Base-by-base conservation (phyloP, 371 early-diverging fungal genomes). In the Actinomortierella ambigua region DNA sequence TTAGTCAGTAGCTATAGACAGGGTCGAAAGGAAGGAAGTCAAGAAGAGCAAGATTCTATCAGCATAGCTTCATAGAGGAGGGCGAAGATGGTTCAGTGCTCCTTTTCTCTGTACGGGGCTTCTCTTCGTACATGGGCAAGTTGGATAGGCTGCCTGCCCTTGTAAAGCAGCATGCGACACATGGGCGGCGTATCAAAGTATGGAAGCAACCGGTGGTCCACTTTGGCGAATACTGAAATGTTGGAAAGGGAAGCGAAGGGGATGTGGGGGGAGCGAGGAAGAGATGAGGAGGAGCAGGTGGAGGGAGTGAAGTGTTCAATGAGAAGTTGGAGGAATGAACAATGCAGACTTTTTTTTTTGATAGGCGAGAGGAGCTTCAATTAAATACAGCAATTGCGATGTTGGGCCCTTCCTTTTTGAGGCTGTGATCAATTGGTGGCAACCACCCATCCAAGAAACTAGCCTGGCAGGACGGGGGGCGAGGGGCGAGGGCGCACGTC, bases 151-250 rank as follows among this genome's bases (percentile, higher is more conserved):
- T 84, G 81, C 59, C 88, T 89, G 70, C 89, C 88, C 73, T 89
- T 90, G 82, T 86, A 92, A 23, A 91, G 75, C 17, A 92, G 73
- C 59, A 90, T 81, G 43, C 92, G 85, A 68, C 91, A 92, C 93
- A 92, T 92, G 29, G 63, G 62, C 47, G 62, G 65, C 40, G 69
- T 65, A 44, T 68, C 63, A 52, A 65, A 71, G 26, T 59, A 61
- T 27, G 48, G 50, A 54, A 61, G 46, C 39, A 53, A 50, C 15
- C 49, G 39, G 73, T 26, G 66, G 44, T 65, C 73, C 73, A 71
- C 66, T 27, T 56, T 71, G 73, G 60, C 50, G 40, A 46, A 44
- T 40, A 4, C 13, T 24, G 14, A 24, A 28, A 29, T 44, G 14
- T 26, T 22, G 41, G 40, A 41, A 13, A 23, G n/a, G 7, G 7